Percentiles rank a stretch among this genome's conserved stretches.
These are phyloP conservation scores for Polygonum aviculare DNA, from an alignment of 148 eudicot genomes.

Conservation along the genomic window DNA sequence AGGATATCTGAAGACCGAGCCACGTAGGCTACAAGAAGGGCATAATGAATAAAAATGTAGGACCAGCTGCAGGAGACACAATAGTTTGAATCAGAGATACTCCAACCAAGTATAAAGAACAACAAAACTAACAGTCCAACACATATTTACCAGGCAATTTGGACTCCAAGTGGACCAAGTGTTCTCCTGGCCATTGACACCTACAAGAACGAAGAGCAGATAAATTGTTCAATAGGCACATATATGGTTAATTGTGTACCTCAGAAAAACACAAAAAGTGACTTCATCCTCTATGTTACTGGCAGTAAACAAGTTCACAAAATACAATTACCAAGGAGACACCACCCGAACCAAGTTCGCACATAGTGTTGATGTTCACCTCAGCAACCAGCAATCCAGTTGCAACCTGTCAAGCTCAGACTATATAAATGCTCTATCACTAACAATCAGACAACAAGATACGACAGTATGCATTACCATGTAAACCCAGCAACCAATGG, in stretches of 20 bases:
- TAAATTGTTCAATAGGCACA: background rate
- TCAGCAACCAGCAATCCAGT: conserved; percentile 90
- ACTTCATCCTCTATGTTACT: background rate
- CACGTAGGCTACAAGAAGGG: conserved; percentile 87
- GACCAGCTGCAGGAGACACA: conserved; percentile 75
- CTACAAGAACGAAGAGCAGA: conserved; percentile 26
- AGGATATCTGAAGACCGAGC: conserved; percentile 88
- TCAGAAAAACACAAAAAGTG: background rate
- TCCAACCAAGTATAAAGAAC: background rate
- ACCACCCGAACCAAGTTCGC: conserved; percentile 89
- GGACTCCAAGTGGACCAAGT: conserved; percentile 73
- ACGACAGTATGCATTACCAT: conserved; percentile 46
- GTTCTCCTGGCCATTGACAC: conserved; percentile 96
- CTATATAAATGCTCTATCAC: background rate
- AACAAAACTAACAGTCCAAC: background rate
- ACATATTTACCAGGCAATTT: conserved; percentile 64
- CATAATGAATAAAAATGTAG: conserved; percentile 83
- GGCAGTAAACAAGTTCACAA: background rate
- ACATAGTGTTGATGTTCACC: conserved; percentile 93
- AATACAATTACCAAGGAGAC: conserved; percentile 70
- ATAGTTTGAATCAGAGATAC: background rate
- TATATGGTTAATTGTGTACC: background rate
- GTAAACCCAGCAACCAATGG: conserved; percentile 75
- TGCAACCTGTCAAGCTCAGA: conserved; percentile 49
- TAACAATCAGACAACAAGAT: background rate